Evolutionary conservation across 2,329 filamentous ascomycete genomes (phyloP).

Genomic region (Tolypocladium ovalisporum): DNA sequence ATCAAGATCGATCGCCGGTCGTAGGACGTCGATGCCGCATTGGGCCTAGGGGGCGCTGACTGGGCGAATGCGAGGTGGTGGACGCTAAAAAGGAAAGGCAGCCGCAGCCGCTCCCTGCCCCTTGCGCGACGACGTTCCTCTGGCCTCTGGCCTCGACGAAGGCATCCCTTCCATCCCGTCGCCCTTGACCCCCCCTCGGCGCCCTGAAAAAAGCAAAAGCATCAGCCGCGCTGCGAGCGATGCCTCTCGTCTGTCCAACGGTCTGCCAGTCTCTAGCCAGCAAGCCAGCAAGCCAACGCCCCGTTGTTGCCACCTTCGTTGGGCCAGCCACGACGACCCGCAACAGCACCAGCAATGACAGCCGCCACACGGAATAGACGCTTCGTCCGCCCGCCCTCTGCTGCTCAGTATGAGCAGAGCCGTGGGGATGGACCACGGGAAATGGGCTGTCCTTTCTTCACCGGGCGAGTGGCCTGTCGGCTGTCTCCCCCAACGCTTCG

Average conservation of each 20-base stretch:
- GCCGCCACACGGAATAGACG: not conserved
- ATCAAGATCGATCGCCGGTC: not conserved
- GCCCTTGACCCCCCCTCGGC: not conserved
- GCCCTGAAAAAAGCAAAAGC: not conserved
- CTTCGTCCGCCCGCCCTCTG: not conserved
- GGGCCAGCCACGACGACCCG: not conserved
- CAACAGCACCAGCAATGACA: not conserved
- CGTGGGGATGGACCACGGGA: not conserved
- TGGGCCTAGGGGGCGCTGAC: too few relatives aligned
- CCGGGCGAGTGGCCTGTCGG: not conserved
- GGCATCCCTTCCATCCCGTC: not conserved
- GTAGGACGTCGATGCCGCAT: not conserved
- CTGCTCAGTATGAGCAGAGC: not conserved
- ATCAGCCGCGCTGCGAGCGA: not conserved
- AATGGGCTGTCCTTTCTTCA: not conserved
- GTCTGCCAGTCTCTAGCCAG: not conserved
- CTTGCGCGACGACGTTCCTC: constrained; percentile 4
- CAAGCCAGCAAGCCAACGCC: not conserved
- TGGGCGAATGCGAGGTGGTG: too few relatives aligned
- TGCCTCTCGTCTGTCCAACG: not conserved
- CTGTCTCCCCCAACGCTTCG: not conserved
- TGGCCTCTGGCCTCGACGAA: not conserved
- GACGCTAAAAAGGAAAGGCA: not conserved
- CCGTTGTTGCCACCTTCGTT: not conserved
- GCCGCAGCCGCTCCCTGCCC: constrained; percentile 3